Evolutionary conservation across 1,284 basidiomycete species (phyloP).

Genomic region (Volvariella surrecta): DNA sequence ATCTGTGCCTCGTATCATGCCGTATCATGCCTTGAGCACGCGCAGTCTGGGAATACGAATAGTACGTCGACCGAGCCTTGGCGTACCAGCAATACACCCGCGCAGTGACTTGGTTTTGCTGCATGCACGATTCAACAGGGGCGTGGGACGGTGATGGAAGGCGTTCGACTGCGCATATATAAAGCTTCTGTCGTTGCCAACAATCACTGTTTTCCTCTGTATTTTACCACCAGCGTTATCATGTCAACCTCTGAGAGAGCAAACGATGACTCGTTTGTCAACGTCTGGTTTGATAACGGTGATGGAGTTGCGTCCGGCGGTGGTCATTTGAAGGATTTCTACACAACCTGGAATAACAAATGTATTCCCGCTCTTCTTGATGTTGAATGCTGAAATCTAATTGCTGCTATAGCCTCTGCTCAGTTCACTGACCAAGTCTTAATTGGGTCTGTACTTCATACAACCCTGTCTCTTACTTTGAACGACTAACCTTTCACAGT

Average conservation of each 20-base stretch:
- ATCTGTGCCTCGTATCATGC: too few species aligned
- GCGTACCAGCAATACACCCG: too few species aligned
- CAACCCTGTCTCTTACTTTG: slow-evolving; percentile 3
- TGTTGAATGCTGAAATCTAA: not conserved
- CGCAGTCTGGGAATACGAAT: too few species aligned
- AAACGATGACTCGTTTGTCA: slow-evolving; percentile 40
- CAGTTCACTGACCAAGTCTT: slow-evolving; percentile 34
- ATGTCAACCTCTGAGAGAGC: not conserved
- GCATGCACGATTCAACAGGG: too few species aligned
- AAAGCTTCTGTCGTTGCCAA: too few species aligned
- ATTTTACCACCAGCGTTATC: too few species aligned
- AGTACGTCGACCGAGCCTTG: too few species aligned
- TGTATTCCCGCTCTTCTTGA: slow-evolving; percentile 24
- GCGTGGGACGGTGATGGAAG: too few species aligned
- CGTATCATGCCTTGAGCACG: too few species aligned
- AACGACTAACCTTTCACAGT: slow-evolving; percentile 20
- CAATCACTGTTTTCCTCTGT: too few species aligned
- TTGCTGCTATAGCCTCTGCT: slow-evolving; percentile 34
- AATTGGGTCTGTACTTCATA: slow-evolving; percentile 29
- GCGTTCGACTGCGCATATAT: too few species aligned
- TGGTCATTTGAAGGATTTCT: slow-evolving; percentile 25
- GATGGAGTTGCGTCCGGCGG: slow-evolving; percentile 16
- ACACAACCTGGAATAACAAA: slow-evolving; percentile 44
- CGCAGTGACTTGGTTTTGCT: too few species aligned
- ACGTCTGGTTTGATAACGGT: slow-evolving; percentile 33